Conservation (phyloP, 208 protist species). For the Angomonas ambiguus region DNA sequence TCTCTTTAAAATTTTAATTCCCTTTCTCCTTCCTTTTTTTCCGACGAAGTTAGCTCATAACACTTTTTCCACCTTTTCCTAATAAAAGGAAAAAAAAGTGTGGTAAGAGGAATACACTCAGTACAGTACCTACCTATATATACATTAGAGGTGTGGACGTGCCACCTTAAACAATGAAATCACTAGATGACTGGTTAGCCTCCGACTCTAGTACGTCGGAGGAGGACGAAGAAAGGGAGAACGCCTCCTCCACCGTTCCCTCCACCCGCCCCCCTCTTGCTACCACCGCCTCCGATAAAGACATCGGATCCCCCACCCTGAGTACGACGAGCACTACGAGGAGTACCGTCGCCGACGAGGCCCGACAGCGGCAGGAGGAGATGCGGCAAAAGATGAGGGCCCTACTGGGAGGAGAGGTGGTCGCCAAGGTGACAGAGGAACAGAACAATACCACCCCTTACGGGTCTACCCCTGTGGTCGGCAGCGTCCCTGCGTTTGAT, state of each 20-base stretch:
- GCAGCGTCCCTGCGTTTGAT: constrained; percentile 10
- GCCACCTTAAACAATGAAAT: constrained; percentile 35
- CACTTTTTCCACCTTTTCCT: not conserved
- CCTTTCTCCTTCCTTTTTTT: constrained; percentile 9
- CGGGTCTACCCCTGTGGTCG: not conserved
- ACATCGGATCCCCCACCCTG: constrained; percentile 5
- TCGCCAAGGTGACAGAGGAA: constrained; percentile 21
- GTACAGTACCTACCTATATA: constrained; percentile 10
- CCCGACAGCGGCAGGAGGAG: constrained; percentile 33
- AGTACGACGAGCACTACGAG: not conserved
- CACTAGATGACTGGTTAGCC: constrained; percentile 64
- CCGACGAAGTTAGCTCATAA: too few species aligned
- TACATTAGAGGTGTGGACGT: too few species aligned
- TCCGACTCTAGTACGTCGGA: constrained; percentile 7
- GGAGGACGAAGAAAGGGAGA: not conserved
- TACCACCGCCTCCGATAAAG: not conserved
- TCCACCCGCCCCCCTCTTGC: not conserved
- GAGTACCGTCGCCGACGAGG: not conserved
- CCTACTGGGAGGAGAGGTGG: constrained; percentile 35
- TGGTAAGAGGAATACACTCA: not conserved
- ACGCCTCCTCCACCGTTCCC: not conserved
- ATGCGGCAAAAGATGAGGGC: constrained; percentile 54
- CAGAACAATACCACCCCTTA: constrained; percentile 9
- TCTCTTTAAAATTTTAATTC: not conserved
- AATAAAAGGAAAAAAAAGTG: not conserved